Evolutionary conservation across 495 filamentous ascomycete genomes (phyloP), one percentile per base, ranked within the genome.

Genomic region (Acidomyces sp.): DNA sequence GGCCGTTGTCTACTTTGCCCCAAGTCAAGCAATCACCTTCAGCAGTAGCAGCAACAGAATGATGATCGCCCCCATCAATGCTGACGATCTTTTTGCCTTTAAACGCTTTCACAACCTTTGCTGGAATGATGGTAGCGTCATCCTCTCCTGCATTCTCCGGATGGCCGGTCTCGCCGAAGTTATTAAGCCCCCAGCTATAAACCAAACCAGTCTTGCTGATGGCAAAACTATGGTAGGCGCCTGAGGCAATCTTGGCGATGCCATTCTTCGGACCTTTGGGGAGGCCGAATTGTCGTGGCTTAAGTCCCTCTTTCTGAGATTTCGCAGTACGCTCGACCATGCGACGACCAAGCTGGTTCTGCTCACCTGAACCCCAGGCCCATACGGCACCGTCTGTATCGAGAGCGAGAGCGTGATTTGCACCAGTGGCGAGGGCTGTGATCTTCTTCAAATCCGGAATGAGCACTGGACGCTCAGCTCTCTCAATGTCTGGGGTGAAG

Each of bases 121-220:
- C 77, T 31, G 66, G 66, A 6, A 67, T 58, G 36, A 81, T 65
- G 27, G 66, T 63, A 22, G 74, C 70, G 39, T 67, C 69, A 41
- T 77, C 69, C 17, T 76, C 69, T 41, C 85, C 85, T 18, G 77
- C 84, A 34, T 72, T 70, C 10, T 74, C 70, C 10, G 66, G 64
- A 38, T 85, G 69, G 31, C 82, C 90, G 7, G 78, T 82, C 58
- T 88, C 77, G 33, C 78, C 81, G 55, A 80, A 93, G 56, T 77
- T 83, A 63, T 94, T 96, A 25, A 85, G 61, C 4, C 87, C 88
- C 85, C 86, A 96, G 16, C 77, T 67, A 59, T 72, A 88, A 41
- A 90, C 76, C 22, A 77, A 69, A 24, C 73, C 77, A 27, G 77
- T 70, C 15, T 70, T 65, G 60, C 80, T 75, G 43, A 93, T 67